Conservation (phyloP, 805 yeast species). For the Lachancea sp. region DNA sequence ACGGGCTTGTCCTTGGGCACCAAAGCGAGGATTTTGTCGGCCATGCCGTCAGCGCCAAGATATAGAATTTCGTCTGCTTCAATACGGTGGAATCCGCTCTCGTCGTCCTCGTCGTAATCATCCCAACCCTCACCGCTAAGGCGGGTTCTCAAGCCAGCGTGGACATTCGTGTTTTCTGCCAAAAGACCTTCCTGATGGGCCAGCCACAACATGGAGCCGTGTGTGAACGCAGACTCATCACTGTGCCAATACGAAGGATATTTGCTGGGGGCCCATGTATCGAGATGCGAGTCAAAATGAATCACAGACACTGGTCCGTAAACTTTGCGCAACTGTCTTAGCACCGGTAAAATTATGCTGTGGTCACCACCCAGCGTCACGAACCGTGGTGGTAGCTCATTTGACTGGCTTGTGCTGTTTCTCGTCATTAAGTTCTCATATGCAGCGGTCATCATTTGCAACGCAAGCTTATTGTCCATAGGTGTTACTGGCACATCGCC, state of each 20-base stretch:
- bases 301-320: constrained; percentile 68
- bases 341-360: constrained; percentile 64
- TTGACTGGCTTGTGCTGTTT: constrained; percentile 18
- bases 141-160: constrained; percentile 73
- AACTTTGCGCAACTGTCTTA: constrained; percentile 52
- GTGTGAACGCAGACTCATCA: constrained; percentile 58
- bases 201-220: constrained; percentile 84
- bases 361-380: constrained; percentile 83
- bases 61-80: constrained; percentile 69
- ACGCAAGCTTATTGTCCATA: constrained; percentile 57
- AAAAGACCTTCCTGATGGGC: constrained; percentile 65
- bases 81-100: constrained; percentile 63
- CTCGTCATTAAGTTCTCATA: constrained; percentile 47
- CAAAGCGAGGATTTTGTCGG: constrained; percentile 43
- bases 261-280: constrained; percentile 71
- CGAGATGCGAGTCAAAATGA: constrained; percentile 82
- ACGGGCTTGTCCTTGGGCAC: constrained; percentile 64
- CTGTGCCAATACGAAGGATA: constrained; percentile 60
- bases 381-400: constrained; percentile 47
- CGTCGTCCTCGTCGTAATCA: constrained; percentile 61
- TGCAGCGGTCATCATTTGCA: constrained; percentile 53
- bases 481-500: constrained; percentile 67
- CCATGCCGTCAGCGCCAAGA: constrained; percentile 55
- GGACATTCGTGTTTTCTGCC: constrained; percentile 50
- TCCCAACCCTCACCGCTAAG: constrained; percentile 52